Evolutionary conservation across 208 protist genomes (phyloP), one percentile per base, ranked within the genome.

Genomic region (Trypanosoma lewisi): DNA sequence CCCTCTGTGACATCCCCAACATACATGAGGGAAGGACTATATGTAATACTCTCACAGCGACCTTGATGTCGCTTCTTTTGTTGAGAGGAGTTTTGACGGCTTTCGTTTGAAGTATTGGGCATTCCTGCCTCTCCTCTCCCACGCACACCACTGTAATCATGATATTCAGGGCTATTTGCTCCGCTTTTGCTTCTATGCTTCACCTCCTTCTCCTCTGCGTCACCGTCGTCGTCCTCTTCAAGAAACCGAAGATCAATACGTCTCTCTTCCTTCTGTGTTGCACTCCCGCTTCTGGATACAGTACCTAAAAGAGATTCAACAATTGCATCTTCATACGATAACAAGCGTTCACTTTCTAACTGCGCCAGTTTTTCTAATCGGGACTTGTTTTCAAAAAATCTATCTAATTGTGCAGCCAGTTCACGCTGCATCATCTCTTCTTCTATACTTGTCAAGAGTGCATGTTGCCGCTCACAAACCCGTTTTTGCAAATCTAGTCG

Each of bases 1-100:
- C 70, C 34, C 64, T 27, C 53, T 34, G 39, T 69, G 21, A 69
- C 63, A 61, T 61, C 63, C 34, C 63, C 63, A 53, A 69, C 34
- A 44, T 67, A 70, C 25, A 57, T 73, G 36, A 52, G 72, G 16
- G 57, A 76, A 67, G 59, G 54, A 36, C 27, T 78, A 74, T 51
- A 86, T 55, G 11, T 57, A 42, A 42, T 75, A 25, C 47, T 66
- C 30, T 33, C 69, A 59, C 4, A 14, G 36, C 2, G 39, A 42
- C 2, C 73, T 58, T n/a, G 63, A 52, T n/a, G 37, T 56, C 23
- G 36, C 28, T 25, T 47, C 21, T 14, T 49, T 58, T 33, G 42
- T 12, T 6, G 16, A 49, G 37, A 19, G 36, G 19, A 45, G 21
- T 27, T 47, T 1, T 21, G 14, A 47, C 14, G 14, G 0, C 1